phyloP scores from a whole-genome alignment of 2,329 filamentous ascomycete species.

The Septoria linicola region DNA sequence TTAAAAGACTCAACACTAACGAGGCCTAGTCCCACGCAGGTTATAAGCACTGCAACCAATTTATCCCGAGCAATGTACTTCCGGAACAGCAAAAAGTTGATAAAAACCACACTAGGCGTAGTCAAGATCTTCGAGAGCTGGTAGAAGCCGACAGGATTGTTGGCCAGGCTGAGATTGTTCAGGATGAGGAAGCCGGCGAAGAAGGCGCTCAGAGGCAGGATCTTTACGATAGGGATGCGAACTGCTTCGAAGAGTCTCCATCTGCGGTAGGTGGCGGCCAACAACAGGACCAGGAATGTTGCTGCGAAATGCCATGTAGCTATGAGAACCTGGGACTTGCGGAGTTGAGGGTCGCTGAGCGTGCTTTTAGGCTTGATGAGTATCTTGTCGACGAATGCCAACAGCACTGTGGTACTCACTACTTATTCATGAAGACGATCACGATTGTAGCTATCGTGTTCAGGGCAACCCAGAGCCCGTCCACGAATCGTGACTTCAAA shows the following conservation, averaged over 20 bases:
- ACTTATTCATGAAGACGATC: conserved; percentile 16
- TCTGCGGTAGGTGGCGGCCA: conserved; percentile 3
- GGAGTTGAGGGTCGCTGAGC: conserved; percentile 12
- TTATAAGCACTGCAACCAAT: conserved; percentile 9
- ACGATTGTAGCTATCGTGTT: conserved; percentile 10
- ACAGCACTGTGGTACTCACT: not conserved
- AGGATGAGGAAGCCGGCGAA: conserved; percentile 14
- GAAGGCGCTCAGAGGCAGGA: conserved; percentile 15
- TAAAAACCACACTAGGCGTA: conserved; percentile 4
- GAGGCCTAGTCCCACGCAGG: conserved; percentile 9
- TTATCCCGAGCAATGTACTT: conserved; percentile 6
- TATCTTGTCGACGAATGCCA: not conserved
- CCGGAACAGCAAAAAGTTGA: conserved; percentile 12
- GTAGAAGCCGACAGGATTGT: conserved; percentile 15
- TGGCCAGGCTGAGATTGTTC: conserved; percentile 13
- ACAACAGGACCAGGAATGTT: conserved; percentile 11
- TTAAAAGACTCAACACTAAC: conserved; percentile 12
- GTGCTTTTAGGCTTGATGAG: too few species aligned
- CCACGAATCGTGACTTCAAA: conserved; percentile 4
- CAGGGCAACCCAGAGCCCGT: conserved; percentile 11
- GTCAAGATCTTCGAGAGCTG: conserved; percentile 15
- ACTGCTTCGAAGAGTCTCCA: conserved; percentile 10
- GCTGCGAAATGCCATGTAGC: conserved; percentile 16
- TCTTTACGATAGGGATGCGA: conserved; percentile 8
- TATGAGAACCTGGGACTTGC: conserved; percentile 14